Evolutionary conservation across 352 stramenopile species (phyloP).

Genomic region (Globisporangium alternatum): DNA sequence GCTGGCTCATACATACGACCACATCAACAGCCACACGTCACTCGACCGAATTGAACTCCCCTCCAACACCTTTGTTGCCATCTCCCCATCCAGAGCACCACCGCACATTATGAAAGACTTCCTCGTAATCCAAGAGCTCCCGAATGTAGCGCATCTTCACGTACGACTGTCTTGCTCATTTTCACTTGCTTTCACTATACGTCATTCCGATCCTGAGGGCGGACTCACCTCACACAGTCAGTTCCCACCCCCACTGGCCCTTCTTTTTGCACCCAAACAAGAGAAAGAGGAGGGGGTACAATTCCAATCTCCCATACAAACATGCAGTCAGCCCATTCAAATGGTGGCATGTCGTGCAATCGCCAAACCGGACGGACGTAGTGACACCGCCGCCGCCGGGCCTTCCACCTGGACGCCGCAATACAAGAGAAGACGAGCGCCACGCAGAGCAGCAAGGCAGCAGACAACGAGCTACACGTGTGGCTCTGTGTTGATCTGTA

Average conservation of each 20-base stretch:
- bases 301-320: slow-evolving; percentile 5
- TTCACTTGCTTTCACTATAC: not conserved
- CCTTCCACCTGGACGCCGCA: not conserved
- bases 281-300: not conserved
- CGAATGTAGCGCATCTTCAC: not conserved
- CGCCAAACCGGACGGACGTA: slow-evolving; percentile 4
- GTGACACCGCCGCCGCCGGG: no score
- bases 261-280: not conserved
- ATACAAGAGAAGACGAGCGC: not conserved
- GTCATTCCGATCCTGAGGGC: not conserved
- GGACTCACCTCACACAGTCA: not conserved
- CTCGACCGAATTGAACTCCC: no score
- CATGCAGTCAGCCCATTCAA: not conserved
- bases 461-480: not conserved
- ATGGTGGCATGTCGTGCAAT: slow-evolving; percentile 5
- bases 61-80: no score
- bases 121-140: not conserved
- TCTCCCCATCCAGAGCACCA: no score
- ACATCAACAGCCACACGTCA: no score
- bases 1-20: no score
- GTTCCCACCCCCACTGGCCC: slow-evolving; percentile 3
- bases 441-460: not conserved
- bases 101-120: no score
- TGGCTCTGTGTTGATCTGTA: not conserved
- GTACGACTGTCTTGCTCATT: not conserved